Percentiles rank a stretch among this genome's conserved stretches.
These are phyloP conservation scores for Aspergillus ochraceus DNA, from an alignment of 2,329 filamentous ascomycete genomes.

Conservation along the genomic window DNA sequence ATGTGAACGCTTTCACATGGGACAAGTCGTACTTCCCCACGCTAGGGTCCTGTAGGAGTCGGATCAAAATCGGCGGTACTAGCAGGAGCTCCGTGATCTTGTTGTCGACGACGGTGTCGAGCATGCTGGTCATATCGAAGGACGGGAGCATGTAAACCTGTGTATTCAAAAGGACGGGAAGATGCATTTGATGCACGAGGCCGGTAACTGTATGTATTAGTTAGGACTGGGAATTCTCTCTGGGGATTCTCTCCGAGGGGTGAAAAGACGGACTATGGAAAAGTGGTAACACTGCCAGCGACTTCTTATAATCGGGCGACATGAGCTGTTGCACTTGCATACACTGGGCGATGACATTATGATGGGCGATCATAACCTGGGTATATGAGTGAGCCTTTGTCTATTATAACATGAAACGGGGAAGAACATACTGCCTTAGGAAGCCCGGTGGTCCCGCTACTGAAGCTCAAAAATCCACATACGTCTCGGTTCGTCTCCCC, in stretches of 20 bases:
- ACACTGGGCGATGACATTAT: constrained; percentile 61
- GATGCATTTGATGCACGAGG: constrained; percentile 62
- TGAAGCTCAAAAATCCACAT: constrained; percentile 55
- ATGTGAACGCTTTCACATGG: constrained; percentile 57
- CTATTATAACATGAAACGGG: constrained; percentile 16
- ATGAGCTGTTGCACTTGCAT: constrained; percentile 59
- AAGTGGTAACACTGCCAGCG: constrained; percentile 60
- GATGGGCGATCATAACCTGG: constrained; percentile 53
- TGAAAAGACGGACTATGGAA: constrained; percentile 51
- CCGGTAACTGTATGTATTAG: constrained; percentile 51
- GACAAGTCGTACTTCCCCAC: constrained; percentile 54
- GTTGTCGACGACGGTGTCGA: constrained; percentile 54
- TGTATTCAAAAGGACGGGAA: constrained; percentile 64
- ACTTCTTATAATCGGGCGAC: constrained; percentile 48
- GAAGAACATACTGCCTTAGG: constrained; percentile 44
- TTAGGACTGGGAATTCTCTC: background rate
- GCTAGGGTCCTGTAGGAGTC: constrained; percentile 54
- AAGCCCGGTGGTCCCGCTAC: constrained; percentile 51
- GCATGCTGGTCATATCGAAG: constrained; percentile 63
- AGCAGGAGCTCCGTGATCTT: constrained; percentile 57
- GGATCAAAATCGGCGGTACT: constrained; percentile 62
- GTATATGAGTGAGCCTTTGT: constrained; percentile 8
- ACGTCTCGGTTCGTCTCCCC: constrained; percentile 59
- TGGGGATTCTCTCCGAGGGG: too few relatives aligned
- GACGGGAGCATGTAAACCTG: constrained; percentile 64